A percentile compares a stretch with the other conserved stretches of the same genome.
phyloP scores from a whole-genome alignment of 2,329 filamentous ascomycete genomes.

The Simplicillium sp. region DNA sequence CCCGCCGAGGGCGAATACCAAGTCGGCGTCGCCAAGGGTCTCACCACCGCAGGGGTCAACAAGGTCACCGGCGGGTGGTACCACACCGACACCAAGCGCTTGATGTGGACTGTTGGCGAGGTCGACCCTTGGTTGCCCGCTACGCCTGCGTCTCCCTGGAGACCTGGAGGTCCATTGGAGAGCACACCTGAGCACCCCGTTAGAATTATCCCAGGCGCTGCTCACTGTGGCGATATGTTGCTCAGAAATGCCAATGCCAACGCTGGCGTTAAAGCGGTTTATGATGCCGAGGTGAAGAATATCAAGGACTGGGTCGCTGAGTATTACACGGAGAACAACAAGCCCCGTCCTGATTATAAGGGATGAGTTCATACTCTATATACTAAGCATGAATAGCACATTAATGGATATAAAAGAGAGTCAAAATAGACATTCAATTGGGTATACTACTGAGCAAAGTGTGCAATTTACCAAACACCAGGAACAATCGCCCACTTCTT shows the following conservation, averaged over 20 bases:
- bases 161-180: constrained; percentile 19
- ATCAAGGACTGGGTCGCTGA: constrained; percentile 55
- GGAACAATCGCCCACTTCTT: constrained; percentile 63
- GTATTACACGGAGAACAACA: constrained; percentile 24
- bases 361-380: no score
- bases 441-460: no score
- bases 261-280: constrained; percentile 44
- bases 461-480: constrained; percentile 37
- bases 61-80: constrained; percentile 3
- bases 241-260: constrained; percentile 52
- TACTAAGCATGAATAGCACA: no score
- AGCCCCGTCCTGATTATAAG: not conserved
- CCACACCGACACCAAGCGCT: constrained; percentile 2
- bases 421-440: no score
- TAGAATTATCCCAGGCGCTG: constrained; percentile 24
- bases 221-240: constrained; percentile 56
- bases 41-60: constrained; percentile 25
- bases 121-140: constrained; percentile 4
- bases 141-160: constrained; percentile 1
- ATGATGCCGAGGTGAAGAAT: constrained; percentile 43
- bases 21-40: constrained; percentile 22
- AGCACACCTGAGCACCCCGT: constrained; percentile 35
- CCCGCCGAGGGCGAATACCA: not conserved
- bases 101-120: constrained; percentile 5
- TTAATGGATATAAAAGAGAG: no score